These are phyloP conservation scores for Pseudozyma thailandica DNA, from an alignment of 1,284 basidiomycete species.

Conservation along the genomic window DNA sequence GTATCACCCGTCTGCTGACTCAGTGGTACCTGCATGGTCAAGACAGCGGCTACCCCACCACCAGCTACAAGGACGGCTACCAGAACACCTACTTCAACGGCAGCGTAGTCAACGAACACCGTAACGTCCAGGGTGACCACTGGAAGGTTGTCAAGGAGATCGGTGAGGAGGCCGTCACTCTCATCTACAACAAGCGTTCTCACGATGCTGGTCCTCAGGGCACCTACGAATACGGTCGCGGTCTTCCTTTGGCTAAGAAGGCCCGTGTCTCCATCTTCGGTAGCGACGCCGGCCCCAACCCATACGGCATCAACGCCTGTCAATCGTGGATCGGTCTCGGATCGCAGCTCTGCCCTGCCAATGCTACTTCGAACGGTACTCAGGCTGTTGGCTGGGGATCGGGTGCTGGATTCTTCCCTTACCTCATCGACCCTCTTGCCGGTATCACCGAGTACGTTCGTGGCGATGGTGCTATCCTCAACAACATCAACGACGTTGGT, in stretches of 20 bases:
- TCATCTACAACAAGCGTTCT: conserved; percentile 38
- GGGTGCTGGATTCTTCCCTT: conserved; percentile 47
- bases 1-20: conserved; percentile 29
- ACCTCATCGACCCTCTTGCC: conserved; percentile 56
- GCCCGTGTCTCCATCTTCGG: conserved; percentile 38
- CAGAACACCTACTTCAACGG: conserved; percentile 42
- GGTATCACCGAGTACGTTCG: conserved; percentile 33
- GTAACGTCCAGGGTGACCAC: conserved; percentile 42
- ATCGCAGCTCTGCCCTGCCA: conserved; percentile 47
- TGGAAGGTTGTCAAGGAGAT: conserved; percentile 38
- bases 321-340: conserved; percentile 44
- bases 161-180: conserved; percentile 35
- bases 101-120: conserved; percentile 33
- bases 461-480: conserved; percentile 30
- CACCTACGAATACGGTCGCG: conserved; percentile 17
- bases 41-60: conserved; percentile 31
- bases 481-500: conserved; percentile 42
- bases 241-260: conserved; percentile 43
- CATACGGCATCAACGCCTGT: conserved; percentile 38
- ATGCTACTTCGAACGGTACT: conserved; percentile 38
- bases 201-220: conserved; percentile 42
- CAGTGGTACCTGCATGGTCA: conserved; percentile 39
- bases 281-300: conserved; percentile 41
- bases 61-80: conserved; percentile 44
- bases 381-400: conserved; percentile 36